Base-by-base conservation (phyloP, 129 eudicot species). In the Tagetes erecta region DNA sequence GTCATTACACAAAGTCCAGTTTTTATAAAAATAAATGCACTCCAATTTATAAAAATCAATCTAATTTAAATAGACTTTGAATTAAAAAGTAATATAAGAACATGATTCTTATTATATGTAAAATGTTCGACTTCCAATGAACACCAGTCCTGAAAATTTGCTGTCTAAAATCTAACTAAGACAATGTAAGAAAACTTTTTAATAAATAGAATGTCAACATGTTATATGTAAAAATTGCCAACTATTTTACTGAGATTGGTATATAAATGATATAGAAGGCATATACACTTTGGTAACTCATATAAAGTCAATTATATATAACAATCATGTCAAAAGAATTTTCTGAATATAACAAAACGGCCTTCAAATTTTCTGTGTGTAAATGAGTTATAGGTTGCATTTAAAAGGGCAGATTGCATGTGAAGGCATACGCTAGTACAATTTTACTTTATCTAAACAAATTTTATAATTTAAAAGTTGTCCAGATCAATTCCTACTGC, bases 61-160 rank as follows among this genome's bases (percentile, higher is more conserved):
- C 27, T 20, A 20, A 20, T 20, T 20, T 20, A 20, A 20, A 20
- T 20, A 20, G 27, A 20, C 27, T 20, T 20, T 20, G 27, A 20
- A 20, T 20, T 20, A 20, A 20, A 20, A 20, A 20, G 27, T 20
- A 20, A 20, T 20, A 20, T 20, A 3, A 34, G 65, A 33, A 59
- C 41, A 59, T 34, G 66, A 41, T 33, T 59, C 6, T 1, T 8
- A 30, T 59, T 41, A 59, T 59, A 59, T 8, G 66, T 59, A 8
- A 58, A 58, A 8, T 31, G 10, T 40, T 58, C 20, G 52, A 47
- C 9, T 41, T 14, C 8, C 34, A 36, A 59, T 59, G 41, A 59
- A 59, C 40, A 35, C 66, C 41, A 8, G 41, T 59, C 40, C 66
- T 59, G 66, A 34, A 59, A 33, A 30, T 31, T 57, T 57, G 64